Conservation (phyloP, 1,284 basidiomycete species). For the Ustilago tritici region DNA sequence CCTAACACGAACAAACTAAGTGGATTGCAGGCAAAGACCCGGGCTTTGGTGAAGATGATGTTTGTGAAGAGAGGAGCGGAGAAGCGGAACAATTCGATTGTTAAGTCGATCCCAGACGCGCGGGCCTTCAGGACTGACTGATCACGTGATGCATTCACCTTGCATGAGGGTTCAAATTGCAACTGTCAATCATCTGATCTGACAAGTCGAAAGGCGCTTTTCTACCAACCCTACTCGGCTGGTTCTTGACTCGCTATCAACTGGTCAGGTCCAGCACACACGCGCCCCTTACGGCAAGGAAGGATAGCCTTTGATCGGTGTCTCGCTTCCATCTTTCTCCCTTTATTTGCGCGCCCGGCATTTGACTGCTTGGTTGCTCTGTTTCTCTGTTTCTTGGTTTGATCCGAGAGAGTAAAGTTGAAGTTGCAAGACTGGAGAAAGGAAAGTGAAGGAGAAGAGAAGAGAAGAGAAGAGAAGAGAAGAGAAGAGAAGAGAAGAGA, state of each 20-base stretch:
- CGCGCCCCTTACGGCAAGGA: background rate
- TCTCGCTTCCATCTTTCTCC: background rate
- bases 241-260: background rate
- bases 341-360: background rate
- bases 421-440: background rate
- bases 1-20: too few relatives aligned
- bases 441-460: background rate
- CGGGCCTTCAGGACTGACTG: too few relatives aligned
- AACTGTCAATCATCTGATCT: conserved; percentile 3
- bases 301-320: background rate
- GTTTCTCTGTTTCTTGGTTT: background rate
- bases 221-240: background rate
- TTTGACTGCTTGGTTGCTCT: background rate
- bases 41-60: too few relatives aligned
- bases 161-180: conserved; percentile 19
- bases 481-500: too few relatives aligned
- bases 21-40: too few relatives aligned
- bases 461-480: too few relatives aligned
- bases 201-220: background rate
- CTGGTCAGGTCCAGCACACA: background rate
- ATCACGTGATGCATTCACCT: background rate
- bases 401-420: background rate
- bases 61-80: too few relatives aligned
- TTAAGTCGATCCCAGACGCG: too few relatives aligned
- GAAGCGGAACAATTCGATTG: too few relatives aligned